Conservation (phyloP, 371 early-diverging fungal genomes). For the Haplosporangium sp. region DNA sequence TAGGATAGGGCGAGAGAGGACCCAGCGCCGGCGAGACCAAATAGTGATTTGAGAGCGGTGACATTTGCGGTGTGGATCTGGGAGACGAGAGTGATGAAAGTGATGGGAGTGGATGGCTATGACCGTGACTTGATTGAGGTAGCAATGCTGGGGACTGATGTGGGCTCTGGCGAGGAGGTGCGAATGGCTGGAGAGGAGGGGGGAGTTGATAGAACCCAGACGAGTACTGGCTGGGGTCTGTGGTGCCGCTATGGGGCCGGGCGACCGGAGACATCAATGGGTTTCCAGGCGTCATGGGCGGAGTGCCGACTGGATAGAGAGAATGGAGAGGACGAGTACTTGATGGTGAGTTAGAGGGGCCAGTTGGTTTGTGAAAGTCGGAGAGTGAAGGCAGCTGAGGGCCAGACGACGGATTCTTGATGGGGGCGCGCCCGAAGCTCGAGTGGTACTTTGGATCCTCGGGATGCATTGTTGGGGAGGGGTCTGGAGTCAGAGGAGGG, state of each 20-base stretch:
- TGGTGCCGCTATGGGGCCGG: constrained; percentile 33
- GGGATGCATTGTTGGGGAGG: constrained; percentile 44
- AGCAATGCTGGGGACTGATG: constrained; percentile 46
- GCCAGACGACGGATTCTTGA: constrained; percentile 1
- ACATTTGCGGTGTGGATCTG: constrained; percentile 47
- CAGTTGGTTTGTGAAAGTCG: constrained; percentile 21
- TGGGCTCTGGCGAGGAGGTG: constrained; percentile 17
- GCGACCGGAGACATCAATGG: constrained; percentile 39
- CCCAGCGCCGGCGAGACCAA: constrained; percentile 26
- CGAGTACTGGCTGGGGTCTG: constrained; percentile 42
- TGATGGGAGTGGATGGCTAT: constrained; percentile 22
- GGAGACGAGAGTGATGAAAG: constrained; percentile 23
- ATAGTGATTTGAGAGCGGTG: constrained; percentile 31
- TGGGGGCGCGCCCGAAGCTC: constrained; percentile 1
- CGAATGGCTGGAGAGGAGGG: constrained; percentile 45
- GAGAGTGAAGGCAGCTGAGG: constrained; percentile 28
- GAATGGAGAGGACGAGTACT: constrained; percentile 27
- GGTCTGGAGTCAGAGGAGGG: constrained; percentile 22
- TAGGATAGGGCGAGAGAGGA: constrained; percentile 50
- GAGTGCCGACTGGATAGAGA: constrained; percentile 35
- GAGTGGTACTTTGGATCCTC: constrained; percentile 35
- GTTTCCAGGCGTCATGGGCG: constrained; percentile 52
- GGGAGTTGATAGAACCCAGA: constrained; percentile 54
- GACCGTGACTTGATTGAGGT: constrained; percentile 24
- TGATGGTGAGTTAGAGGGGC: constrained; percentile 6